Evolutionary conservation across 345 rosid genomes (phyloP), one percentile per base, ranked within the genome.

Genomic region (Eucalyptus curtisii): DNA sequence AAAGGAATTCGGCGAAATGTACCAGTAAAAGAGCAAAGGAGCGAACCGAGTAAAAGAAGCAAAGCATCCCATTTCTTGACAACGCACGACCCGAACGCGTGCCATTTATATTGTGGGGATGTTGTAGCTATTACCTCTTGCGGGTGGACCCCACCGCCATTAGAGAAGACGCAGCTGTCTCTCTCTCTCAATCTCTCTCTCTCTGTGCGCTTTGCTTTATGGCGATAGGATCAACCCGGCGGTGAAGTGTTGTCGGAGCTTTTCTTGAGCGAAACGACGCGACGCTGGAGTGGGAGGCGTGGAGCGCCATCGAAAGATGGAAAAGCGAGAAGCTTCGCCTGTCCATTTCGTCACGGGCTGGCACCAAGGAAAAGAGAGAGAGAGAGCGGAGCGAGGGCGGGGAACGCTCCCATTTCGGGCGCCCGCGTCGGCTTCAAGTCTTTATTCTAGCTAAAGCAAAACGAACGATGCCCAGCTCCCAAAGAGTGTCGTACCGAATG

Each of bases 361-460:
- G 14, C 45, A 19, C 68, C 30, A 7, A 42, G 7, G 7, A 8
- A 2, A 22, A 50, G 53, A 50, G 53, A 7, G 7, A 49, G 16
- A 5, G 55, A 16, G 55, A 7, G 55, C 55, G 55, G 45, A 8
- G 45, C 9, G 45, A 44, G 57, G 31, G 33, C 61, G 30, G 61
- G 30, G 61, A 55, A 25, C 61, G 61, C 61, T 55, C 61, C 59
- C 61, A 10, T 55, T 55, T 55, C 61, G 61, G 61, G 12, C 61
- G 61, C 61, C 3, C 5, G 61, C 24, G 61, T 55, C 61, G 61
- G 30, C 61, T 8, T 55, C 61, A 55, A 9, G 61, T 55, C 12
- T 8, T 4, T 2, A 42, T 13, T 19, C 27, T 9, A 55, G 61
- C 61, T n/a, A 10, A 24, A 55, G 30, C 0, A 0, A 4, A 55